phyloP scores from a whole-genome alignment of 164 flowering plant genomes.

The Nelumbo lutea region DNA sequence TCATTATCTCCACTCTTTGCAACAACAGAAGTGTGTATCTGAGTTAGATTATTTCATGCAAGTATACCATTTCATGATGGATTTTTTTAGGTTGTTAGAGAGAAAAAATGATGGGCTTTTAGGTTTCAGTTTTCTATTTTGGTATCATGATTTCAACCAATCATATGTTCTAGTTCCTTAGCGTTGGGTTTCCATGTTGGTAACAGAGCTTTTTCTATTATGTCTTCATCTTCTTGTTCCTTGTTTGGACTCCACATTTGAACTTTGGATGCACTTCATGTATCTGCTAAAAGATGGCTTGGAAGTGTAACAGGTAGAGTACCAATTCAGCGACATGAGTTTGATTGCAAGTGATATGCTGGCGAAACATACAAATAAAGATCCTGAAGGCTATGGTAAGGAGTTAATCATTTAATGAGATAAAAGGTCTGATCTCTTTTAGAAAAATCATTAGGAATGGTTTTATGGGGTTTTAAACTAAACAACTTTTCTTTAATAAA shows the following conservation, averaged over 20 bases:
- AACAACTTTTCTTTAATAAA: conserved; percentile 1
- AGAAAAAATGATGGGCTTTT: neutral
- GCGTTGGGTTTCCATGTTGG: neutral
- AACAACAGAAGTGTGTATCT: neutral
- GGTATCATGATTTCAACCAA: neutral
- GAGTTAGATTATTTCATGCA: neutral
- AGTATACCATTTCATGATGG: too few species aligned
- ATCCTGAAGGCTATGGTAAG: conserved; percentile 90
- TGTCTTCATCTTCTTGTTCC: neutral
- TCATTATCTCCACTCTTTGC: neutral
- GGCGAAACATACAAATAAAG: conserved; percentile 65
- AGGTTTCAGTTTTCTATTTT: neutral
- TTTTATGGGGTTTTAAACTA: neutral
- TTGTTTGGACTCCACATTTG: neutral
- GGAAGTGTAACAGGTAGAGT: conserved; percentile 57
- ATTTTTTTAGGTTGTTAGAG: neutral
- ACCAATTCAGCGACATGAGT: conserved; percentile 85
- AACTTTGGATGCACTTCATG: neutral
- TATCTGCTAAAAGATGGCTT: neutral
- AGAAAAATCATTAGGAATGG: neutral
- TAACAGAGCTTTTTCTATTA: neutral
- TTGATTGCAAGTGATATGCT: conserved; percentile 79
- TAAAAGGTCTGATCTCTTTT: neutral
- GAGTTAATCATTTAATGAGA: neutral
- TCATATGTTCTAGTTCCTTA: neutral